A percentile compares a stretch with the other conserved stretches of the same genome.
Conservation (phyloP, 2,329 filamentous ascomycete genomes). For the Lachnellula suecica region DNA sequence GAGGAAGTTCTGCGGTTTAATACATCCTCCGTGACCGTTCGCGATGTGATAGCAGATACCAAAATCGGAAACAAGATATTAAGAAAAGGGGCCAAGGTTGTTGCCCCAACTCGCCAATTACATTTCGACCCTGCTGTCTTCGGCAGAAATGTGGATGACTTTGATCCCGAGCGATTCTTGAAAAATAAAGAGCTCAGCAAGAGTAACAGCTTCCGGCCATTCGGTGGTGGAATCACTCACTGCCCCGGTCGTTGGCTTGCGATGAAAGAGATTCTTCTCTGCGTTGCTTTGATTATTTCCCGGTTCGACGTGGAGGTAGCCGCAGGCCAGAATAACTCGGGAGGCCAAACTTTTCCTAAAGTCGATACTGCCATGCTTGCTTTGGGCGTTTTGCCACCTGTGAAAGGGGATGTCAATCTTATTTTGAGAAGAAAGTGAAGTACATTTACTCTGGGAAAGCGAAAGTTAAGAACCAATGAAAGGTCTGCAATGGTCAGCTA, state of each 20-base stretch:
- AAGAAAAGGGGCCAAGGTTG: slow-evolving; percentile 1
- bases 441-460: too few species aligned
- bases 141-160: slow-evolving; percentile 2
- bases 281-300: slow-evolving; percentile 4
- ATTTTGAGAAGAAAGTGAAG: too few species aligned
- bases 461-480: too few species aligned
- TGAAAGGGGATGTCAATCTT: slow-evolving; percentile 5
- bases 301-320: slow-evolving; percentile 4
- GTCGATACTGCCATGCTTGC: background rate
- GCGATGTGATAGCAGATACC: background rate
- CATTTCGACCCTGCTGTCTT: slow-evolving; percentile 7
- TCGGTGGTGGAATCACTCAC: slow-evolving; percentile 8
- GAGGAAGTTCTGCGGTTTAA: slow-evolving; percentile 3
- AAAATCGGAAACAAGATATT: slow-evolving; percentile 2
- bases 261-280: slow-evolving; percentile 6
- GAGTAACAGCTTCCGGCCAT: slow-evolving; percentile 4
- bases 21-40: slow-evolving; percentile 5
- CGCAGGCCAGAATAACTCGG: too few species aligned
- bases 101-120: slow-evolving; percentile 9
- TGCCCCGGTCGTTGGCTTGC: slow-evolving; percentile 11
- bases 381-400: background rate
- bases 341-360: background rate
- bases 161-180: slow-evolving; percentile 5
- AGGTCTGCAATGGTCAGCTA: too few species aligned
- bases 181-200: slow-evolving; percentile 2